These are phyloP conservation scores for Geotrichum reessii DNA, from an alignment of 1,139 yeast species.

Conservation along the genomic window DNA sequence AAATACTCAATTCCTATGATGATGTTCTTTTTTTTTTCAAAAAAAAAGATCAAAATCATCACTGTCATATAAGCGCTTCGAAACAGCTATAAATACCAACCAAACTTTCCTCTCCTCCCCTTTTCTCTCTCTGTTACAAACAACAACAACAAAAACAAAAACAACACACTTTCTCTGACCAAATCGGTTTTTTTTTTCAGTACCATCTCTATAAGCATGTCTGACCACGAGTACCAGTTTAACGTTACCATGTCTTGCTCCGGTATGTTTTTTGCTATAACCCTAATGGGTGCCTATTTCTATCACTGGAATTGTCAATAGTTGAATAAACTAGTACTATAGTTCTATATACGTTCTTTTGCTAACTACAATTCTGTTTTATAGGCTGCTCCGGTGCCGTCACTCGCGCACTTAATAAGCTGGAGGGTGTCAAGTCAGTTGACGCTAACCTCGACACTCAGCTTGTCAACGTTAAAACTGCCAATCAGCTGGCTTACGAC, in stretches of 20 bases:
- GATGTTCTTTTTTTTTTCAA: too few species aligned
- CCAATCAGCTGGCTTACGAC: slow-evolving; percentile 54
- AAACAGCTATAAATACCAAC: background rate
- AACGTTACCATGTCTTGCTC: slow-evolving; percentile 78
- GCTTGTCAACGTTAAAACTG: slow-evolving; percentile 71
- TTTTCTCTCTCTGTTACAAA: background rate
- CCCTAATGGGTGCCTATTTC: background rate
- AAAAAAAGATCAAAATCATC: too few species aligned
- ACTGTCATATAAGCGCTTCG: too few species aligned
- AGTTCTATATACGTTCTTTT: background rate
- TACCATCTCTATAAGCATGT: slow-evolving; percentile 32
- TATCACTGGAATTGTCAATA: background rate
- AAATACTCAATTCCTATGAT: too few species aligned
- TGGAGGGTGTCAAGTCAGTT: slow-evolving; percentile 64
- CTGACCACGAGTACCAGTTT: slow-evolving; percentile 60
- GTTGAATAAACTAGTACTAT: background rate
- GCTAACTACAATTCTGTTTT: background rate
- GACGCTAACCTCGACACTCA: slow-evolving; percentile 77
- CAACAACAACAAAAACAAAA: background rate
- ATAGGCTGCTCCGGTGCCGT: slow-evolving; percentile 83
- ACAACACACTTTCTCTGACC: too few species aligned
- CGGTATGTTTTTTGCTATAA: slow-evolving; percentile 35
- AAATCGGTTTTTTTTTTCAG: too few species aligned
- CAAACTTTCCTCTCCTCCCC: background rate
- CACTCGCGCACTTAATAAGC: slow-evolving; percentile 63